A percentile compares a stretch with the other conserved stretches of the same genome.
Evolutionary conservation across 306 rosid genomes (phyloP).

Genomic region (Mucuna pruriens): DNA sequence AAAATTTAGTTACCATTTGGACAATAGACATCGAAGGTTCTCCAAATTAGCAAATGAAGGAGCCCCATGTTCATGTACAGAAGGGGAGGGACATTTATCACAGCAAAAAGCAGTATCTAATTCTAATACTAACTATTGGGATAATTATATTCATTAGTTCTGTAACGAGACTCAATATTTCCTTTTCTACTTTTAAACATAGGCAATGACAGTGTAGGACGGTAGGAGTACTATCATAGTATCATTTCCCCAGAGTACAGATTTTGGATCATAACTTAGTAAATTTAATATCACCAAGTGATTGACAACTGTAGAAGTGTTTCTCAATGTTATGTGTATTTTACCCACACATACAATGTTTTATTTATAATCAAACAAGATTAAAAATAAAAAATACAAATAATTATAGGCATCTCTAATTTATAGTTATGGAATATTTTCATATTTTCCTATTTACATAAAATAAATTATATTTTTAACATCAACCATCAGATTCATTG

Average conservation of each 20-base stretch:
- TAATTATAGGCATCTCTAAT: no score
- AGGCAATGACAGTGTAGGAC: neutral
- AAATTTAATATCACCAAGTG: conserved; percentile 14
- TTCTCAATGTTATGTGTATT: no score
- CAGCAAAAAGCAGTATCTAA: conserved; percentile 18
- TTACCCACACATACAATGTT: no score
- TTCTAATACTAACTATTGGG: conserved; percentile 13
- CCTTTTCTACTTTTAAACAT: neutral
- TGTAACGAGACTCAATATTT: conserved; percentile 4
- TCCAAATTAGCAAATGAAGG: conserved; percentile 20
- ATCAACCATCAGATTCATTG: conserved; percentile 13
- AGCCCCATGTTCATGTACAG: neutral
- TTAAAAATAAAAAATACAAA: no score
- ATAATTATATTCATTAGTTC: neutral
- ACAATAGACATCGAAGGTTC: conserved; percentile 18
- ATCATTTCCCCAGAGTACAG: neutral
- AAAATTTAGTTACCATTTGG: conserved; percentile 24
- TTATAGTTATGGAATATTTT: no score
- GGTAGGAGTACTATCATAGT: neutral
- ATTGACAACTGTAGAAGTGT: no score
- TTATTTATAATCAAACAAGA: no score
- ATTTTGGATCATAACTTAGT: conserved; percentile 18
- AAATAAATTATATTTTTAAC: no score
- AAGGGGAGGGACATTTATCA: conserved; percentile 18
- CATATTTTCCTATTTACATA: no score